Conservation (phyloP, 148 eudicot genomes). For the Fallopia convolvulus region DNA sequence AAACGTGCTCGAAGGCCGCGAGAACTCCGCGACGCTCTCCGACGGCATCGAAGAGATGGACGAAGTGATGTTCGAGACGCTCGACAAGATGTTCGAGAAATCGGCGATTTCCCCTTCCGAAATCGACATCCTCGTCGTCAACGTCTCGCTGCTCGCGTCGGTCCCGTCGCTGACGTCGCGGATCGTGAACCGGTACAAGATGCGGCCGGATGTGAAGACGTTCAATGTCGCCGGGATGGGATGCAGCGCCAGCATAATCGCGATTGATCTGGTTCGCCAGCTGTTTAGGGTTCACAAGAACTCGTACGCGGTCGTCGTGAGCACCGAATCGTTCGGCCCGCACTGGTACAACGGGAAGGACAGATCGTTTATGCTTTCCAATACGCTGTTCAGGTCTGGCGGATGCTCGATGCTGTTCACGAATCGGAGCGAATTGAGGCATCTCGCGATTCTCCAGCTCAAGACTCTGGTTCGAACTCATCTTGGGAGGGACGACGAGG, state of each 20-base stretch:
- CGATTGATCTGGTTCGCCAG: slow-evolving; percentile 51
- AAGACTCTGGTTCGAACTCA: slow-evolving; percentile 60
- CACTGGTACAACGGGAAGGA: slow-evolving; percentile 78
- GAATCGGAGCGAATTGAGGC: slow-evolving; percentile 30
- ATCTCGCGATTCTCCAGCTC: slow-evolving; percentile 43
- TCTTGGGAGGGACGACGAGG: slow-evolving; percentile 52
- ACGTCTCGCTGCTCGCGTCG: slow-evolving; percentile 48
- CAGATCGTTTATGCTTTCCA: slow-evolving; percentile 74
- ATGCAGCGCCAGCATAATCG: slow-evolving; percentile 74
- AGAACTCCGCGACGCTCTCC: slow-evolving; percentile 25
- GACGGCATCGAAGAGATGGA: slow-evolving; percentile 46
- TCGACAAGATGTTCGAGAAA: slow-evolving; percentile 37
- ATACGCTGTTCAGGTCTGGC: slow-evolving; percentile 66
- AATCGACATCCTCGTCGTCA: slow-evolving; percentile 69
- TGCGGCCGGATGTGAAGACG: slow-evolving; percentile 49
- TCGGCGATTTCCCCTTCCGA: slow-evolving; percentile 40
- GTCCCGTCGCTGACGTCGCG: slow-evolving; percentile 63
- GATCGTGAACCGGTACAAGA: slow-evolving; percentile 59
- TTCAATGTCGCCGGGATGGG: slow-evolving; percentile 80
- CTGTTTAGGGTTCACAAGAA: slow-evolving; percentile 43
- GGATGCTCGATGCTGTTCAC: slow-evolving; percentile 81
- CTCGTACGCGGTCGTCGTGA: slow-evolving; percentile 49
- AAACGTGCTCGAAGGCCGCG: slow-evolving; percentile 37
- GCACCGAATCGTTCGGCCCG: slow-evolving; percentile 59
- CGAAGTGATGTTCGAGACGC: slow-evolving; percentile 39